Base-by-base conservation (phyloP, 1,284 basidiomycete species). In the Laetiporus sulphureus region DNA sequence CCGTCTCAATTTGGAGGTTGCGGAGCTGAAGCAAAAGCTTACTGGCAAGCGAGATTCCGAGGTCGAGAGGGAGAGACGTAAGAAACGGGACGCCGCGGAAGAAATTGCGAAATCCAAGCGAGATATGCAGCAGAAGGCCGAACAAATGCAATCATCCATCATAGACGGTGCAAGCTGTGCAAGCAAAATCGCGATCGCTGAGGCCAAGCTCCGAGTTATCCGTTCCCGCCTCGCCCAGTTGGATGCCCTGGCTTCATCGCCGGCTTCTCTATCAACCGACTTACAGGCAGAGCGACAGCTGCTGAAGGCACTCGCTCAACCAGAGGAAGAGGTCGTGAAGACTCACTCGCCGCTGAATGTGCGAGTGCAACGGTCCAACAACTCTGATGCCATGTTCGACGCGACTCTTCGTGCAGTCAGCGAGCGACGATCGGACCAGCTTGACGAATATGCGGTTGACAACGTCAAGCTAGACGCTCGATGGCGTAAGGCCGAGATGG, bases 21-120 rank as follows among this genome's bases (percentile, higher is more conserved):
- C 80, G 20, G 88, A 94, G 53, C 78, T 98, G 50, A 93, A 95
- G 61, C 78, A 77, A 25, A 89, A 87, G 64, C 70, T 96, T 36
- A 76, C 82, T 4, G 85, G 79, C 15, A 86, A 80, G 62, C 66
- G 73, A 41, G 64, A 65, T 37, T 54, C 69, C 22, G 87, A 89
- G 62, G 75, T 64, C 36, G 84, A 83, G 32, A 70, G 79, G 44
- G 61, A 66, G 55, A 71, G 69, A 53, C 72, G 81, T 52, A 88
- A 78, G 68, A 78, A 72, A 58, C 67, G 67, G 22, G 85, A 87
- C 60, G 82, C 82, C 11, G 69, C 69, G 41, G 68, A 72, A 20
- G 83, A 89, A 57, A 74, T 89, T 32, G 77, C 83, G 49, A 68
- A 80, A 42, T 75, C 84, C 32, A 79, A 81, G 65, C 70, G 63